phyloP scores from a whole-genome alignment of 768 basidiomycete genomes.

The Suillus fuscotomentosus region DNA sequence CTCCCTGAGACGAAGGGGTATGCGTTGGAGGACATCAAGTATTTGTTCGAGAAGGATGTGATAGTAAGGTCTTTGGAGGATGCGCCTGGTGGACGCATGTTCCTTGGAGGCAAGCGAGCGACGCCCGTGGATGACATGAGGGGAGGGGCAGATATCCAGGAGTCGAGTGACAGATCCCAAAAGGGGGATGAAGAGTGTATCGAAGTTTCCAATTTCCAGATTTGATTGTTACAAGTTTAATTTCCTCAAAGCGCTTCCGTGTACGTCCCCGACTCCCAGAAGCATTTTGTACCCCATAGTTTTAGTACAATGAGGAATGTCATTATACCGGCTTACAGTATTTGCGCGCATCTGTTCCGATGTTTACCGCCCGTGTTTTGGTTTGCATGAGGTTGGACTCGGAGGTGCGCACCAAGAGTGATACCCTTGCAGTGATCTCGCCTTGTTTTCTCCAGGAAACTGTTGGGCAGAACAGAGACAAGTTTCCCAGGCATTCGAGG shows the following conservation, averaged over 20 bases:
- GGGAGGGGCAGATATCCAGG: not conserved
- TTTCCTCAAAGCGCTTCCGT: not conserved
- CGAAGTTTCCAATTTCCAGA: not conserved
- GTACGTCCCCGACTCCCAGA: not conserved
- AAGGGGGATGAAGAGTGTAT: constrained; percentile 1
- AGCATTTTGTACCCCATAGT: not conserved
- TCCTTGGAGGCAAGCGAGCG: constrained; percentile 26
- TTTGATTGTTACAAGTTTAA: not conserved
- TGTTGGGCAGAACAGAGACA: too few relatives aligned
- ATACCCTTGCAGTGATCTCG: not conserved
- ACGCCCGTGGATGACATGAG: constrained; percentile 15
- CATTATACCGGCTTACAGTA: not conserved
- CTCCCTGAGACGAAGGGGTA: constrained; percentile 48
- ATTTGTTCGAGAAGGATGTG: constrained; percentile 41
- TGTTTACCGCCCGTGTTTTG: not conserved
- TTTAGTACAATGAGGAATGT: not conserved
- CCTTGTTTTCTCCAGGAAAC: not conserved
- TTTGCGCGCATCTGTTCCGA: not conserved
- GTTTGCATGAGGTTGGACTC: not conserved
- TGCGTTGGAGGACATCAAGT: constrained; percentile 45
- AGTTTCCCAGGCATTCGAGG: too few relatives aligned
- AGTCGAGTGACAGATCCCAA: not conserved
- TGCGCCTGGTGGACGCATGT: constrained; percentile 39
- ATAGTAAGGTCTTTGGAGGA: constrained; percentile 37
- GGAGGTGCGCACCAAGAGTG: not conserved